A percentile compares a stretch with the other conserved stretches of the same genome.
These are phyloP conservation scores for Colletotrichum melonis DNA, from an alignment of 2,329 filamentous ascomycete species.

Conservation along the genomic window DNA sequence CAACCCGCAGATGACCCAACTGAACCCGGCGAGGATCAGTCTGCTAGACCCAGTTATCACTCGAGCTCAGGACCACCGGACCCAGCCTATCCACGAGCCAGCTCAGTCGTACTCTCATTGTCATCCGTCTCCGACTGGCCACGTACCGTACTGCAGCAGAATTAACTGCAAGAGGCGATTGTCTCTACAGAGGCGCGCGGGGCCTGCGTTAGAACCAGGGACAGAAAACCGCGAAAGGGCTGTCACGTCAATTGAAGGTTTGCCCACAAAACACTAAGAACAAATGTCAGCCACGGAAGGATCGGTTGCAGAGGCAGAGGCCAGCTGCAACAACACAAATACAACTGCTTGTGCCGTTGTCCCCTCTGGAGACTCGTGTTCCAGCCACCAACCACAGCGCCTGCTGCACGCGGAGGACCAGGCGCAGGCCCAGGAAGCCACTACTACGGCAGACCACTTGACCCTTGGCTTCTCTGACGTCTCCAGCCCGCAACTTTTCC, in stretches of 20 bases:
- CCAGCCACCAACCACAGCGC: conserved; percentile 25
- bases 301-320: conserved; percentile 12
- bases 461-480: conserved; percentile 55
- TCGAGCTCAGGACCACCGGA: conserved; percentile 31
- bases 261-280: not conserved
- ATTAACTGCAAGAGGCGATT: not conserved
- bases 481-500: conserved; percentile 50
- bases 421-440: conserved; percentile 6
- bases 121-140: conserved; percentile 6
- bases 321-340: conserved; percentile 5
- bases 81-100: conserved; percentile 27
- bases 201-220: not conserved
- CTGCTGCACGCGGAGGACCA: conserved; percentile 15
- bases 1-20: conserved; percentile 20
- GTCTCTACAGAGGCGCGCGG: conserved; percentile 18
- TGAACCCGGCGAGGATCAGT: conserved; percentile 33
- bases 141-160: conserved; percentile 12
- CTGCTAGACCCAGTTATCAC: conserved; percentile 30
- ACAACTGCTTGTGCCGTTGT: conserved; percentile 11
- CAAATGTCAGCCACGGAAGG: conserved; percentile 23
- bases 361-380: not conserved
- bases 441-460: conserved; percentile 19
- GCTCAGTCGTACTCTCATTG: conserved; percentile 10
- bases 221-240: not conserved
- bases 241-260: not conserved